phyloP scores from a whole-genome alignment of 2,329 filamentous ascomycete genomes.

The Graphilbum sp. region DNA sequence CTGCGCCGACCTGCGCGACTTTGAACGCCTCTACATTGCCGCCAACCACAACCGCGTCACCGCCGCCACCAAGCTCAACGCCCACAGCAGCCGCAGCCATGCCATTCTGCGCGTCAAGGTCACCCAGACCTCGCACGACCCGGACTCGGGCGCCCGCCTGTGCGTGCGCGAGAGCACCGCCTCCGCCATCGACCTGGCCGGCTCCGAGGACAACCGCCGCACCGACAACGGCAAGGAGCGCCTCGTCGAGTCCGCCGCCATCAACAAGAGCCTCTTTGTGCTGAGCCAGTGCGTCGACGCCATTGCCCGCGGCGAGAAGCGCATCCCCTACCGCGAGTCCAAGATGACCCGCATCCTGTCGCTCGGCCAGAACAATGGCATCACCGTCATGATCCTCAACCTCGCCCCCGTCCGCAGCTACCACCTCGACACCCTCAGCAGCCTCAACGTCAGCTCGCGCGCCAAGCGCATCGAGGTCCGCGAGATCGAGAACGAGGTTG shows the following conservation, averaged over 20 bases:
- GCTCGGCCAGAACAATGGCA: conserved; percentile 83
- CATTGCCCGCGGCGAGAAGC: conserved; percentile 56
- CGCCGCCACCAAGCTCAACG: conserved; percentile 81
- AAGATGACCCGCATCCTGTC: conserved; percentile 96
- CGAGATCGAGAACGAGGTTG: conserved; percentile 88
- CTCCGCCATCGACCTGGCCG: conserved; percentile 86
- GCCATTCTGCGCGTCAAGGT: conserved; percentile 85
- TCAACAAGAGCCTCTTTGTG: conserved; percentile 95
- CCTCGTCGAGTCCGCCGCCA: conserved; percentile 86
- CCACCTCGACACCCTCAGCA: conserved; percentile 84
- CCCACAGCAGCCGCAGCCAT: conserved; percentile 77
- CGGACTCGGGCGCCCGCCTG: conserved; percentile 34
- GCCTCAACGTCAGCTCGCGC: conserved; percentile 83
- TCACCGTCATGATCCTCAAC: conserved; percentile 94
- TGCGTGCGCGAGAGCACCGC: conserved; percentile 55
- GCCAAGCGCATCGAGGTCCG: conserved; percentile 93
- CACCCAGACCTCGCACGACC: conserved; percentile 43
- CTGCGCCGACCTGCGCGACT: conserved; percentile 76
- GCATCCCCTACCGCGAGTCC: conserved; percentile 85
- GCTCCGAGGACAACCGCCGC: conserved; percentile 85
- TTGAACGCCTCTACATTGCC: conserved; percentile 78
- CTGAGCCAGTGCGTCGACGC: conserved; percentile 91
- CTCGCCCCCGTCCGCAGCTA: conserved; percentile 83
- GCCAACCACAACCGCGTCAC: conserved; percentile 84
- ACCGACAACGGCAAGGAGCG: conserved; percentile 90